phyloP scores from a whole-genome alignment of 768 basidiomycete species.

The Rhodotorula graminis region DNA sequence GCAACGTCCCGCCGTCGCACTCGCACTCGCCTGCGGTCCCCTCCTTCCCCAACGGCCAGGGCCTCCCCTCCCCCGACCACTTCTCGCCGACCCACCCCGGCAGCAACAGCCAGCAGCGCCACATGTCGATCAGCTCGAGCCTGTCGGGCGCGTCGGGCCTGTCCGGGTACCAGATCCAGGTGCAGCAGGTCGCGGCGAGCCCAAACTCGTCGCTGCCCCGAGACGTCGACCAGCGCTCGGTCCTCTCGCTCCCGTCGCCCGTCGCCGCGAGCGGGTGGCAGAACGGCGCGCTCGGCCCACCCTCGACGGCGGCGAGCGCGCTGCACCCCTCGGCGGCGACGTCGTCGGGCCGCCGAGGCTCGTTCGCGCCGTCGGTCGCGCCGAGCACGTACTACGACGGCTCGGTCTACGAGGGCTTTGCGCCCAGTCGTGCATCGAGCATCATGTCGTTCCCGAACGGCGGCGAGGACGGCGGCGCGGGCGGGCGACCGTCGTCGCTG shows the following conservation, averaged over 20 bases:
- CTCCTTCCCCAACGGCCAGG: conserved; percentile 25
- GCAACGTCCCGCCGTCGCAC: conserved; percentile 40
- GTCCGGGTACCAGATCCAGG: conserved; percentile 25
- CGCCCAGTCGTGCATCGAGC: conserved; percentile 34
- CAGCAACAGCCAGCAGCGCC: background rate
- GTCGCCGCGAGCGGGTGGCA: conserved; percentile 8
- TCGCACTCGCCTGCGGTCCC: conserved; percentile 12
- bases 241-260: conserved; percentile 12
- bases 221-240: conserved; percentile 1
- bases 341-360: conserved; percentile 16
- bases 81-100: background rate
- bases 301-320: background rate
- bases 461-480: conserved; percentile 11
- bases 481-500: background rate
- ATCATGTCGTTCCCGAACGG: conserved; percentile 39
- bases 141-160: conserved; percentile 19
- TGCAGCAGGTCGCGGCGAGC: conserved; percentile 5
- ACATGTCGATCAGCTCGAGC: conserved; percentile 27
- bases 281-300: background rate
- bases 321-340: conserved; percentile 2
- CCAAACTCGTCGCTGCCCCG: conserved; percentile 3
- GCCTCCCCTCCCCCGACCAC: conserved; percentile 11
- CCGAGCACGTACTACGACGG: conserved; percentile 46
- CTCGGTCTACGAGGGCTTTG: conserved; percentile 45
- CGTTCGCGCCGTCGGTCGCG: conserved; percentile 22